A percentile compares a stretch with the other conserved stretches of the same genome.
These are phyloP conservation scores for Mariannaea elegans DNA, from an alignment of 2,329 filamentous ascomycete species.

Conservation along the genomic window DNA sequence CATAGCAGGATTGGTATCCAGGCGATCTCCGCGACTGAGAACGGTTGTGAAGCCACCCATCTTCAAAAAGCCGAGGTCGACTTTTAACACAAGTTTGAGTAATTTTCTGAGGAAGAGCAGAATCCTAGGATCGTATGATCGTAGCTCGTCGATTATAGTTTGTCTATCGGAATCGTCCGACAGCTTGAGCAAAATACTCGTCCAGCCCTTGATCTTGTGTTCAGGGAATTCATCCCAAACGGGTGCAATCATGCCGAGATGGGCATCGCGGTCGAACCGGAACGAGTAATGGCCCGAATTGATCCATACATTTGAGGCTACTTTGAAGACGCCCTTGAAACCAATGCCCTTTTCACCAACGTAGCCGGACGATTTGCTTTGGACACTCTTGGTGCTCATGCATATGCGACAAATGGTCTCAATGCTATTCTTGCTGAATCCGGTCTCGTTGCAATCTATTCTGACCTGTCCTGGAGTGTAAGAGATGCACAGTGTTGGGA, in stretches of 20 bases:
- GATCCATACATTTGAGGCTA: conserved; percentile 44
- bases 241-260: conserved; percentile 26
- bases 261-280: conserved; percentile 33
- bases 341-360: conserved; percentile 51
- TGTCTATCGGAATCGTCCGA: background rate
- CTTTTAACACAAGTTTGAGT: background rate
- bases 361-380: conserved; percentile 31
- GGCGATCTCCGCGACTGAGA: too few relatives aligned
- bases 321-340: conserved; percentile 49
- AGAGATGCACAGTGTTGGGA: background rate
- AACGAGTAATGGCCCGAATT: conserved; percentile 39
- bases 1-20: too few relatives aligned
- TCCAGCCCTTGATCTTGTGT: conserved; percentile 11
- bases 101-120: background rate
- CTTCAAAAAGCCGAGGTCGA: too few relatives aligned
- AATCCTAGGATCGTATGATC: background rate
- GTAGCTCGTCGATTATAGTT: background rate
- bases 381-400: conserved; percentile 43
- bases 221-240: conserved; percentile 48
- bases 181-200: background rate
- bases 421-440: conserved; percentile 43
- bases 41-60: too few relatives aligned
- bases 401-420: conserved; percentile 45
- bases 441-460: conserved; percentile 48
- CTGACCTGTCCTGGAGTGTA: conserved; percentile 26